These are phyloP conservation scores for Chaetoscypha palmicola DNA, from an alignment of 2,329 filamentous ascomycete genomes.

Conservation along the genomic window DNA sequence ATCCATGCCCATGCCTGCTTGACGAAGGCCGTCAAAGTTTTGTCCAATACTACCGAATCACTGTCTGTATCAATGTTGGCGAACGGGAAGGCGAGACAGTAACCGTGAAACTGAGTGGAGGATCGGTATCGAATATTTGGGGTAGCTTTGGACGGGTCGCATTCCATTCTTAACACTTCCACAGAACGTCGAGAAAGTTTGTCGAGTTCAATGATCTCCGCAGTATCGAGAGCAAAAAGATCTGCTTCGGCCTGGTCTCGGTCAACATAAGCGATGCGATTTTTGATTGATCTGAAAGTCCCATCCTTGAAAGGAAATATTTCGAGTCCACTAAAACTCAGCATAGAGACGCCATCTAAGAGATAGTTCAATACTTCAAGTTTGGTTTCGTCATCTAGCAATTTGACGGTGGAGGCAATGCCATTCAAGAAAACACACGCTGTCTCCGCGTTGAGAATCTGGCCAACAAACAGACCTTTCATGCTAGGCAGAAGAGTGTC, in stretches of 20 bases:
- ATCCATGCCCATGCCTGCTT: constrained; percentile 18
- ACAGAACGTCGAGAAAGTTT: constrained; percentile 8
- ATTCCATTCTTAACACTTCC: constrained; percentile 4
- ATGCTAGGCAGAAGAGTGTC: background rate
- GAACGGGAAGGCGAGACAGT: constrained; percentile 15
- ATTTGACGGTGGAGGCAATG: background rate
- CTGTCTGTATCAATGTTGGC: constrained; percentile 1
- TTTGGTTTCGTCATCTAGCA: background rate
- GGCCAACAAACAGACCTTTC: background rate
- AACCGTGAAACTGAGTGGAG: constrained; percentile 9
- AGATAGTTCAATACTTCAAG: constrained; percentile 6
- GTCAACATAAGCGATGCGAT: constrained; percentile 10
- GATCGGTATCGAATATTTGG: constrained; percentile 20
- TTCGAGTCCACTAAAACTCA: constrained; percentile 2
- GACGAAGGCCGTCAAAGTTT: constrained; percentile 7
- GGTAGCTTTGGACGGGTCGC: constrained; percentile 3
- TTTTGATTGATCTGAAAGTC: constrained; percentile 13
- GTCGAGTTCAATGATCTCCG: constrained; percentile 15
- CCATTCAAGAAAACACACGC: background rate
- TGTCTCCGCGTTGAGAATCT: background rate
- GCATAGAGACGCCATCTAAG: background rate
- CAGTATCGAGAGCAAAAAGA: constrained; percentile 14
- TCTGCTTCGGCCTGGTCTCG: constrained; percentile 17
- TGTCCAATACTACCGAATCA: constrained; percentile 11
- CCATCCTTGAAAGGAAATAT: constrained; percentile 22